Conservation (phyloP, 164 flowering plant genomes). For the Nymphaea thermarum region DNA sequence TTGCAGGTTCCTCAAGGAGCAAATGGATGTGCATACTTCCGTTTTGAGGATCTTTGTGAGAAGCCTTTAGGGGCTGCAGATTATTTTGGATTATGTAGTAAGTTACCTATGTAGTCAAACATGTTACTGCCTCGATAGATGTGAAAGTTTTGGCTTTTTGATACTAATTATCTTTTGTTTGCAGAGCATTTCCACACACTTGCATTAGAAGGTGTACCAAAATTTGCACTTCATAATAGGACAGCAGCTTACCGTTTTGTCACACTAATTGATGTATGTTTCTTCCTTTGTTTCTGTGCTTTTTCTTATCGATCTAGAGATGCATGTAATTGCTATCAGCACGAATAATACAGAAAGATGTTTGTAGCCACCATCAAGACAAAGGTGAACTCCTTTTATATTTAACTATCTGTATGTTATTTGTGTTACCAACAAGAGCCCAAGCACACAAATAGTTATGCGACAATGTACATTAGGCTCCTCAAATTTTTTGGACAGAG, state of each 20-base stretch:
- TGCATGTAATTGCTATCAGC: no score
- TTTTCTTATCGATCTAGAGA: no score
- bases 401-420: no score
- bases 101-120: constrained; percentile 17
- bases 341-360: no score
- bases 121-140: not conserved
- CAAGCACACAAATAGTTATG: no score
- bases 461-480: no score
- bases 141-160: not conserved
- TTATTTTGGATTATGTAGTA: constrained; percentile 89
- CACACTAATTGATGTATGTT: constrained; percentile 83
- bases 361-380: no score
- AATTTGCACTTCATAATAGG: constrained; percentile 70
- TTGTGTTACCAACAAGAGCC: no score
- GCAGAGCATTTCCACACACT: constrained; percentile 84
- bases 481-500: no score
- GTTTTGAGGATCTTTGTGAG: constrained; percentile 90
- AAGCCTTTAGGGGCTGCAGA: constrained; percentile 97
- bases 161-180: constrained; percentile 2
- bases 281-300: constrained; percentile 1
- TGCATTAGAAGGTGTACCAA: constrained; percentile 85
- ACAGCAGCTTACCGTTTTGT: constrained; percentile 96
- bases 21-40: constrained; percentile 87
- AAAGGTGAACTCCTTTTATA: no score
- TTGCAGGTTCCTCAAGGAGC: constrained; percentile 76